These are phyloP conservation scores for Termitomyces sp. DNA, from an alignment of 768 basidiomycete species.

Conservation along the genomic window DNA sequence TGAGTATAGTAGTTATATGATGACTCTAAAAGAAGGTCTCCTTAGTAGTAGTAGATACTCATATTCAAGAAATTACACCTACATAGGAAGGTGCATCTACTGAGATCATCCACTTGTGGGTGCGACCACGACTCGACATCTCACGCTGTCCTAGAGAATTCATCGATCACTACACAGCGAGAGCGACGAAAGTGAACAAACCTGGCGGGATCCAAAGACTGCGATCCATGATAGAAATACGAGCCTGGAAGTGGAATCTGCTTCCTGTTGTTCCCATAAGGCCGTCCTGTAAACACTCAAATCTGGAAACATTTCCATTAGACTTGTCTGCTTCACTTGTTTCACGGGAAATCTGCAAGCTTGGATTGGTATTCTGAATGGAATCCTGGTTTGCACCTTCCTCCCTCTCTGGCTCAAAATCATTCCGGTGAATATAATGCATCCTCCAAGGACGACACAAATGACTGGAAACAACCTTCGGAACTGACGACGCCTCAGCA, in stretches of 20 bases:
- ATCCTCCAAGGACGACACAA: constrained; percentile 10
- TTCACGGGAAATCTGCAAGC: background rate
- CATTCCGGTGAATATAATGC: constrained; percentile 9
- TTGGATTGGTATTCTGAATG: background rate
- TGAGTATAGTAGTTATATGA: constrained; percentile 40
- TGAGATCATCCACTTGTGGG: constrained; percentile 53
- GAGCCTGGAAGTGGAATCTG: constrained; percentile 44
- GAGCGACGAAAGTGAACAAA: constrained; percentile 12
- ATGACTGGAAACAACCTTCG: background rate
- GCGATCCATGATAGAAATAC: constrained; percentile 41
- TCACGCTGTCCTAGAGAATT: constrained; percentile 22
- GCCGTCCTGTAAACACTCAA: background rate
- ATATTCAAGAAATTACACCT: constrained; percentile 7
- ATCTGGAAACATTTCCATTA: background rate
- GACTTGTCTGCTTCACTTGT: background rate
- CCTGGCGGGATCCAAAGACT: constrained; percentile 41
- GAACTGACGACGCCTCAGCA: background rate
- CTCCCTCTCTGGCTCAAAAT: constrained; percentile 7
- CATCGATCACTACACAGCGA: background rate
- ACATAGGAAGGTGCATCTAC: constrained; percentile 50
- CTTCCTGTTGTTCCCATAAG: constrained; percentile 15
- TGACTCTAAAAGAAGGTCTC: constrained; percentile 22
- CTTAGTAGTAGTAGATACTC: background rate
- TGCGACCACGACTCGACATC: constrained; percentile 19
- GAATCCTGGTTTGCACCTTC: background rate